Evolutionary conservation across 2,329 filamentous ascomycete species (phyloP).

Genomic region (Aplosporella prunicola): DNA sequence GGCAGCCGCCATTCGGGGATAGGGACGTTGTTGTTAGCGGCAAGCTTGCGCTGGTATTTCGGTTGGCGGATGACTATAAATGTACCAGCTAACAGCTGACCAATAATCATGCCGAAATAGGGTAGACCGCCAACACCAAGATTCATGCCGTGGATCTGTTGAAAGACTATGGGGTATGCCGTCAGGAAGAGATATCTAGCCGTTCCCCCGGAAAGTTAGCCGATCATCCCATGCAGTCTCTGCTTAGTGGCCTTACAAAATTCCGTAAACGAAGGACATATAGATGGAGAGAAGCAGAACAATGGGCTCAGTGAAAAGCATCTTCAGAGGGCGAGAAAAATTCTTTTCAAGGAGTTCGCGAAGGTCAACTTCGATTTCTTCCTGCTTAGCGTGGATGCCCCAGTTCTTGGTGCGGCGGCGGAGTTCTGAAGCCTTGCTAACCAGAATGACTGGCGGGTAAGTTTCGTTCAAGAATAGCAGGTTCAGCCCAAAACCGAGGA

Average conservation of each 20-base stretch:
- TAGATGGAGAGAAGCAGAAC: conserved; percentile 40
- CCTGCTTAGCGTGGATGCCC: conserved; percentile 51
- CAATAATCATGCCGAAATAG: conserved; percentile 76
- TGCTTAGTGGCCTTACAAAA: too few relatives aligned
- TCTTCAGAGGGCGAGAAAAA: conserved; percentile 41
- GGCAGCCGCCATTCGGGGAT: conserved; percentile 51
- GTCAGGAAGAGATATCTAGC: conserved; percentile 86
- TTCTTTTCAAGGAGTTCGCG: conserved; percentile 43
- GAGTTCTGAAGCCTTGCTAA: conserved; percentile 46
- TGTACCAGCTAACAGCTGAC: conserved; percentile 58
- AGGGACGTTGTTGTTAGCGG: conserved; percentile 40
- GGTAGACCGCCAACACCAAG: conserved; percentile 64
- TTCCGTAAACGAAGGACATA: conserved; percentile 49
- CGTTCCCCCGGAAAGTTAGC: too few relatives aligned
- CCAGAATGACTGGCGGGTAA: conserved; percentile 49
- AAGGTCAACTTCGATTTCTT: conserved; percentile 45
- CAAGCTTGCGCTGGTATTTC: conserved; percentile 47
- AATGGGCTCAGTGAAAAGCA: conserved; percentile 42
- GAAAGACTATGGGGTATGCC: conserved; percentile 74
- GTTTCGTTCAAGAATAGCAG: conserved; percentile 48
- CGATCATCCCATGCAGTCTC: too few relatives aligned
- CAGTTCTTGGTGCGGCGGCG: conserved; percentile 48
- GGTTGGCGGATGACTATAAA: conserved; percentile 56
- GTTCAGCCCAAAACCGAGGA: conserved; percentile 37
- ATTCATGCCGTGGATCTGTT: conserved; percentile 58